Base-by-base conservation (phyloP, 2,329 filamentous ascomycete species). In the Colletotrichum sp. region DNA sequence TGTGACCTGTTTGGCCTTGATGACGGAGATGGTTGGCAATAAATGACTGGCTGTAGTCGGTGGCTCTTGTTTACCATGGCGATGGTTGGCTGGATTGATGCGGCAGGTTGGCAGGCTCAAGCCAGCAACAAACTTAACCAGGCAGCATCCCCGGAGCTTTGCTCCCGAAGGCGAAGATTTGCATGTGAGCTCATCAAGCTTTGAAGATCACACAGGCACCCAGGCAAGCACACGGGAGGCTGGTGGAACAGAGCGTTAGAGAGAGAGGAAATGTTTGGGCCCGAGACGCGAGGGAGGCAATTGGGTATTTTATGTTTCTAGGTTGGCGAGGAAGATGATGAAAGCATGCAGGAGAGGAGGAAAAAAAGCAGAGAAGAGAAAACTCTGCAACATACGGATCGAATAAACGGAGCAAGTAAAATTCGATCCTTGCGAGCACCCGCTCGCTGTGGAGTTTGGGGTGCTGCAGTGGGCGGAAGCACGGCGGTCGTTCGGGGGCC, bases 101-200 rank as follows among this genome's bases (percentile, higher is more conserved):
- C 66, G 39, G 28, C 57, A 68, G 57, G 36, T 44, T 72, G 60
- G 26, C 68, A 63, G 72, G 55, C 57, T 36, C 24, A 73, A 76
- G 73, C 73, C 44, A 72, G 30, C 59, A 49, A 65, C 70, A 76
- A 76, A 71, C 70, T 73, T 73, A 60, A 57, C 63, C 69, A 67
- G 39, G 63, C 15, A 63, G 59, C 59, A 73, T 26, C 68, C 57
- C 55, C 70, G 70, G 73, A 73, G 70, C 64, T 68, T 73, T 64
- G 70, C 73, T 69, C 70, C 70, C 28, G 32, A 64, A 69, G 73
- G 70, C 28, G 70, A 76, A 76, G 73, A 76, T 76, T 76, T 76
- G 73, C 73, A 76, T 76, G 73, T 76, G 73, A 76, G 73, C 64
- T 76, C 73, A 76, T 73, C 65, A 68, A 76, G 70, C 28, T 73